Conservation (phyloP, 441 rosid genomes). For the Gossypium lobatum region DNA sequence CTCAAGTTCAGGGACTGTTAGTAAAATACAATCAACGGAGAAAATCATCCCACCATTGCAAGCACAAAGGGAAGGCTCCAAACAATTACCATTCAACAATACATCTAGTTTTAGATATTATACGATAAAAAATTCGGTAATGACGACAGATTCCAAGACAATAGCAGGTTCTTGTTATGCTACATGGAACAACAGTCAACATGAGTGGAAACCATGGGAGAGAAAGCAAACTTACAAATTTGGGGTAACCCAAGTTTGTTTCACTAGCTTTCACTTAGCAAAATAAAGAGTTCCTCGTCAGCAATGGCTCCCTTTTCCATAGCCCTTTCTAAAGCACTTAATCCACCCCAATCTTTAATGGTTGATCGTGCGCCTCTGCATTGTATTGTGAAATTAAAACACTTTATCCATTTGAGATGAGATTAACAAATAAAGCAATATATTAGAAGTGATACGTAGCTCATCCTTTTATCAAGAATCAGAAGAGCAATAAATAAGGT, state of each 20-base stretch:
- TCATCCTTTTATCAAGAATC: background rate
- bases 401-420: background rate
- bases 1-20: background rate
- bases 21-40: background rate
- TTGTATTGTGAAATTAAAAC: background rate
- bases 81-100: background rate
- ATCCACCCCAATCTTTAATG: constrained; percentile 66
- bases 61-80: background rate
- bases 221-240: constrained; percentile 5
- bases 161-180: background rate
- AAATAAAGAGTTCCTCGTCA: constrained; percentile 72
- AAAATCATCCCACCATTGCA: background rate
- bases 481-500: background rate
- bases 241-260: background rate
- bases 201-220: background rate
- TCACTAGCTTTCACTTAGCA: constrained; percentile 54
- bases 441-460: background rate
- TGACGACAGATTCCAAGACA: background rate
- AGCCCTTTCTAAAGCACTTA: constrained; percentile 73
- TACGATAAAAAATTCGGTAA: background rate
- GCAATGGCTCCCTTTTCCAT: constrained; percentile 93
- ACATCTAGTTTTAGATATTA: constrained; percentile 1
- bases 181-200: background rate
- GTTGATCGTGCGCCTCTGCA: constrained; percentile 78
- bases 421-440: background rate